Evolutionary conservation across 352 stramenopile species (phyloP).

Genomic region (Pythium vanterpoolii): DNA sequence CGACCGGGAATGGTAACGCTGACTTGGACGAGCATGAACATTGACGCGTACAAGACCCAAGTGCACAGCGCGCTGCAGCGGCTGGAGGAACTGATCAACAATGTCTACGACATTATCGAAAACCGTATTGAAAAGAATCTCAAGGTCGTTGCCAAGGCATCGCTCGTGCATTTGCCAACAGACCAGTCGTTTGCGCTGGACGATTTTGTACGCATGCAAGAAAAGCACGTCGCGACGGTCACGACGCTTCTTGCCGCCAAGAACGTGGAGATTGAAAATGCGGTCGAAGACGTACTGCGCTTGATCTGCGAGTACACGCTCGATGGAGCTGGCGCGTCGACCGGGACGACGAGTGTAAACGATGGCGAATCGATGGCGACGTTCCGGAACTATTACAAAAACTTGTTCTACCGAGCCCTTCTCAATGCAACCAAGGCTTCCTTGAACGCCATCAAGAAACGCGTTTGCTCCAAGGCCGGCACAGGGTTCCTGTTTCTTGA

Average conservation of each 20-base stretch:
- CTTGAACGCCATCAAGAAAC: conserved; percentile 98
- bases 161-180: conserved; percentile 96
- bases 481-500: conserved; percentile 81
- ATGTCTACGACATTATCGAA: conserved; percentile 99
- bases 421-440: conserved; percentile 98
- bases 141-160: conserved; percentile 96
- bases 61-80: conserved; percentile 93
- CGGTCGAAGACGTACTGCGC: conserved; percentile 96
- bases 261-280: conserved; percentile 98
- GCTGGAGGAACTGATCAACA: conserved; percentile 96
- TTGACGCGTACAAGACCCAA: conserved; percentile 96
- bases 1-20: conserved; percentile 99
- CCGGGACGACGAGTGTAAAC: conserved; percentile 13
- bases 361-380: conserved; percentile 92
- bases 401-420: conserved; percentile 98
- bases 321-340: conserved; percentile 86
- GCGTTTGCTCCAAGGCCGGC: conserved; percentile 91
- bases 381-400: conserved; percentile 98
- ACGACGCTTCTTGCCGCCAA: conserved; percentile 95
- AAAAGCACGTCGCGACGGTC: conserved; percentile 90
- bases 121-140: conserved; percentile 99
- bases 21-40: conserved; percentile 99
- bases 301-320: conserved; percentile 95
- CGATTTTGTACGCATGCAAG: conserved; percentile 98
- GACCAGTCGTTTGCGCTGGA: conserved; percentile 96